These are phyloP conservation scores for Aureobasidium sp. DNA, from an alignment of 2,329 filamentous ascomycete species.

Conservation along the genomic window DNA sequence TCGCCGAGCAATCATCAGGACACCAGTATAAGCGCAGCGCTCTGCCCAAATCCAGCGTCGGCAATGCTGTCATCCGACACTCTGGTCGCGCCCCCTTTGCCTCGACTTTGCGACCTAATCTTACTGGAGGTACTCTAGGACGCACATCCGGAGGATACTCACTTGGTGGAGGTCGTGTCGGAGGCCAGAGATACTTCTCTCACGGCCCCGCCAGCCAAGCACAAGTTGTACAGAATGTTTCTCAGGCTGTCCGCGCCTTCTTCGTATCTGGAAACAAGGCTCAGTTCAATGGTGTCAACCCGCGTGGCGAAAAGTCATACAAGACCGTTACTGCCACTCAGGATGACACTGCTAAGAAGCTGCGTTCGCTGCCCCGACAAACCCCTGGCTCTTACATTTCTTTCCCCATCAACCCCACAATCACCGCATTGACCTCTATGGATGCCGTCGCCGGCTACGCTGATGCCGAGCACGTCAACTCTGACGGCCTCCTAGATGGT, in stretches of 20 bases:
- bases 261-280: slow-evolving; percentile 85
- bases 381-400: slow-evolving; percentile 77
- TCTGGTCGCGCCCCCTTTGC: slow-evolving; percentile 79
- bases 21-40: slow-evolving; percentile 42
- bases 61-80: slow-evolving; percentile 52
- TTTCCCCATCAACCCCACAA: slow-evolving; percentile 79
- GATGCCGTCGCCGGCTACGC: slow-evolving; percentile 50
- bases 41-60: slow-evolving; percentile 49
- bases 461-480: slow-evolving; percentile 51
- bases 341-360: slow-evolving; percentile 62
- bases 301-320: slow-evolving; percentile 71
- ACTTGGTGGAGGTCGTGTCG: slow-evolving; percentile 57
- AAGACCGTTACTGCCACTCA: slow-evolving; percentile 68
- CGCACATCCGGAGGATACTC: slow-evolving; percentile 86
- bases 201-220: slow-evolving; percentile 78
- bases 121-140: slow-evolving; percentile 79
- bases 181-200: slow-evolving; percentile 80
- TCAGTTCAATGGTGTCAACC: slow-evolving; percentile 71
- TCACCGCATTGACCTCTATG: slow-evolving; percentile 78
- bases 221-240: slow-evolving; percentile 93
- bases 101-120: slow-evolving; percentile 78
- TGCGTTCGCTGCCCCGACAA: slow-evolving; percentile 51
- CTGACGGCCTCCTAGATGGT: slow-evolving; percentile 74
- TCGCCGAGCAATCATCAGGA: slow-evolving; percentile 27
- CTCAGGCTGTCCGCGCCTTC: slow-evolving; percentile 84